Evolutionary conservation across 73 alveolate species (phyloP), one percentile per base, ranked within the genome.

Genomic region (Uronychia binucleata): DNA sequence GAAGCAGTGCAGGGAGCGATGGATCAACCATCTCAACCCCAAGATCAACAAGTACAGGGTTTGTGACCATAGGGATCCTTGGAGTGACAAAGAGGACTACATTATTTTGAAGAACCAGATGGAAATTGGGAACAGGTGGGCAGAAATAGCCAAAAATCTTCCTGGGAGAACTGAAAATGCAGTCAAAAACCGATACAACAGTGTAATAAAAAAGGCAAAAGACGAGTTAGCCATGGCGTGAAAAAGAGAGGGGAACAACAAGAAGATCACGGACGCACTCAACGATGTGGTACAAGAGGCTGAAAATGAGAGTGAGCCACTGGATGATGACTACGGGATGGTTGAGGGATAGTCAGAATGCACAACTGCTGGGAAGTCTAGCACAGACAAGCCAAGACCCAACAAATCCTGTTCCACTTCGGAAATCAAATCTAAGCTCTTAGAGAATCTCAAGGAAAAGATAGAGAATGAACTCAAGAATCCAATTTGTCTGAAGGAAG

Each of bases 91-190:
- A 81, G 99, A 96, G 81, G 99, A 91, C 67, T 58, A 77, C 26
- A 58, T 75, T 31, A 31, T 90, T 0, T 34, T 90, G 28, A 25
- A 30, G 57, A 59, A 59, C 28, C 80, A 89, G 58, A 58, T 80
- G 87, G 79, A 85, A 58, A 83, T 92, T 33, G 99, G 99, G 33
- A 95, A 95, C 84, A 88, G 91, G 85, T 95, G 99, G 99, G 78
- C 97, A 0, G 99, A 93, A 59, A 93, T 95, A 19, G 98, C 92
- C 27, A 95, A 95, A 81, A 79, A 34, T 59, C 81, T 95, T 28
- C 98, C 98, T 0, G 99, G 99, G 57, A 85, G 99, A 79, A 95
- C 98, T 27, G 97, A 93, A 59, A 94, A 91, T 83, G 94, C 91
- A 80, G 97, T 95, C 31, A 95, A 95, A 83, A 95, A 95, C 58